These are phyloP conservation scores for Aspergillus phoenicis DNA, from an alignment of 2,329 filamentous ascomycete genomes.

Conservation along the genomic window DNA sequence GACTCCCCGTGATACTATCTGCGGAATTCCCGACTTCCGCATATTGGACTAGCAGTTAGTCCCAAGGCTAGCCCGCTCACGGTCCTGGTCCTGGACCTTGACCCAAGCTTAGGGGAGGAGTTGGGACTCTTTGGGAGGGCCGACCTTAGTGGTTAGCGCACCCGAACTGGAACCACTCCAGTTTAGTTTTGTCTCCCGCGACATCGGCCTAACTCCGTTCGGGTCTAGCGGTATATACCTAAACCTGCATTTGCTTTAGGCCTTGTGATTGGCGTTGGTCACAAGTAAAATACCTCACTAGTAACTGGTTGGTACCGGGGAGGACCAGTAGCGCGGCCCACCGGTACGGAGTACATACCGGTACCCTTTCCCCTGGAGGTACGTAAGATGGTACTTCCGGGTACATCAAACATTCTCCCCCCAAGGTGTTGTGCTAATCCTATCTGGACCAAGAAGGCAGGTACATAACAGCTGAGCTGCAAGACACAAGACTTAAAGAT, in stretches of 20 bases:
- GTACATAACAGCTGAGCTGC: not conserved
- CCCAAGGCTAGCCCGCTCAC: slow-evolving; percentile 12
- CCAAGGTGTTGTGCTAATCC: not conserved
- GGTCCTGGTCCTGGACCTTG: not conserved
- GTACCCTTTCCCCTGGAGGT: slow-evolving; percentile 1
- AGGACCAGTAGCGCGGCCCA: not conserved
- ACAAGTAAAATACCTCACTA: slow-evolving; percentile 5
- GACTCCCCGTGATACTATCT: slow-evolving; percentile 20
- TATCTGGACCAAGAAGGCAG: not conserved
- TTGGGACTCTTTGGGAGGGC: not conserved
- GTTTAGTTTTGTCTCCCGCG: not conserved
- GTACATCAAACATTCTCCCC: not conserved
- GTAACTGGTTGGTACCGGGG: not conserved
- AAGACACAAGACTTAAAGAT: not conserved
- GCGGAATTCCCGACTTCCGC: slow-evolving; percentile 24
- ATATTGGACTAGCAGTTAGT: slow-evolving; percentile 16
- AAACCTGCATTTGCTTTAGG: slow-evolving; percentile 22
- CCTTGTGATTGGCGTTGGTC: slow-evolving; percentile 6
- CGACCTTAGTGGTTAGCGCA: slow-evolving; percentile 10
- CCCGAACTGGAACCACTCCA: slow-evolving; percentile 8
- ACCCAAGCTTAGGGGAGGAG: no score
- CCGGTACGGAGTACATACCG: not conserved
- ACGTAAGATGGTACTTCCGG: not conserved
- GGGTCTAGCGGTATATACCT: slow-evolving; percentile 18
- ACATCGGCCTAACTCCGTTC: slow-evolving; percentile 16